Base-by-base conservation (phyloP, 2,329 filamentous ascomycete genomes). In the Neofusicoccum parvum region DNA sequence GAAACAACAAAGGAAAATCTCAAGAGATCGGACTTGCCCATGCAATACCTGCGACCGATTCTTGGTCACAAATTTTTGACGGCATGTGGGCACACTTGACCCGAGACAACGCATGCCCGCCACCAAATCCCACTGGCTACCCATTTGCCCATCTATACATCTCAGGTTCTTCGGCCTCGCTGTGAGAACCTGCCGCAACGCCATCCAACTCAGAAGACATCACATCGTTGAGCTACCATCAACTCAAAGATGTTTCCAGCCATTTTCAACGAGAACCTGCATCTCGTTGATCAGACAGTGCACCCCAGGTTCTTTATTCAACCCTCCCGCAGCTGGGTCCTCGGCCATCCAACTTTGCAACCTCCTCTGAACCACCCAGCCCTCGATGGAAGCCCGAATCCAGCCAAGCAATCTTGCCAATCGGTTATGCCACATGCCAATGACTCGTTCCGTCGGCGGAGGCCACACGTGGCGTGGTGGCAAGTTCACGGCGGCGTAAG, bases 211-310 rank as follows among this genome's bases (percentile, higher is more conserved):
- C 27, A 3, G 23, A 23, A 23, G 3, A 23, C 23, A 23, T 3
- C 23, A 23, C 23, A 23, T 23, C 23, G 3, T 23, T 23, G 37
- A 11, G 14, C 37, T 32, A 32, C 5, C 11, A 39, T 39, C 37
- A 36, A 37, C 46, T 67, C 64, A 79, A 12, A 77, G 69, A 66
- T 78, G 76, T 56, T 69, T 71, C 76, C 76, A 78, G 3, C 76
- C 76, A 17, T 72, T 72, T 51, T 71, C 72, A 17, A 69, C 59
- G 45, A 78, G 65, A 32, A 79, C 67, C 63, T 79, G 76, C 76
- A 78, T 78, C 68, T 79, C 77, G 65, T 79, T 72, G 27, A 79
- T 64, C 36, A 78, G 41, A 50, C 77, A 79, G 58, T 70, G 73
- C 14, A 64, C 67, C 1, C 74, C 77, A 0, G 48, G 50, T 65